phyloP scores from a whole-genome alignment of 2,329 filamentous ascomycete species.

The Aureobasidium sp. region DNA sequence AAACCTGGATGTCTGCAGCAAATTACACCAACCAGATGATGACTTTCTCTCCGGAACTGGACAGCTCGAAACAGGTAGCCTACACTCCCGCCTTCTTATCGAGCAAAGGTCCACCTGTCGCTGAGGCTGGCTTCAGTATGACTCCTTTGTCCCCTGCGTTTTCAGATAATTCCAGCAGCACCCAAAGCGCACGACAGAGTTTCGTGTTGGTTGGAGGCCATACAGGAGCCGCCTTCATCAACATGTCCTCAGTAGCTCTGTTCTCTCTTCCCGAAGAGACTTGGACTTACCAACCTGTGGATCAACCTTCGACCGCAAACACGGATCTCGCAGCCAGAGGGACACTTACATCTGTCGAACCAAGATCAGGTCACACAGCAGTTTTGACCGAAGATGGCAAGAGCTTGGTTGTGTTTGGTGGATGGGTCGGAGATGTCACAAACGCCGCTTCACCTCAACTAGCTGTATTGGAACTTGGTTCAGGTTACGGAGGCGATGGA shows the following conservation, averaged over 20 bases:
- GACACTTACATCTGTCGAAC: slow-evolving; percentile 49
- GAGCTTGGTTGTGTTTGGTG: slow-evolving; percentile 73
- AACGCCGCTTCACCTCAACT: slow-evolving; percentile 77
- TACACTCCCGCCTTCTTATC: slow-evolving; percentile 35
- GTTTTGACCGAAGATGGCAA: slow-evolving; percentile 72
- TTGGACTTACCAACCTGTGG: slow-evolving; percentile 75
- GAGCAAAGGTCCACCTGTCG: slow-evolving; percentile 58
- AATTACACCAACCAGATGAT: slow-evolving; percentile 78
- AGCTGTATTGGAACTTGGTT: slow-evolving; percentile 66
- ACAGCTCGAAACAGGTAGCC: slow-evolving; percentile 10
- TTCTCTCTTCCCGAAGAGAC: slow-evolving; percentile 80
- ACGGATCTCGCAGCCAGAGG: neutral
- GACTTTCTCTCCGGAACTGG: slow-evolving; percentile 48
- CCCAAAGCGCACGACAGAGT: slow-evolving; percentile 63
- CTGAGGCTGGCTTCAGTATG: slow-evolving; percentile 81
- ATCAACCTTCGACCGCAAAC: slow-evolving; percentile 35
- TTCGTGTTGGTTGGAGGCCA: slow-evolving; percentile 83
- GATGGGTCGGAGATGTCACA: slow-evolving; percentile 80
- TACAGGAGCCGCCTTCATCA: slow-evolving; percentile 75
- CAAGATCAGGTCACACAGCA: slow-evolving; percentile 82
- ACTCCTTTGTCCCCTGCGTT: slow-evolving; percentile 66
- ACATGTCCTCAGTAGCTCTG: slow-evolving; percentile 84
- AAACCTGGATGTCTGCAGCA: slow-evolving; percentile 60
- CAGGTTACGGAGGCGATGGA: slow-evolving; percentile 56
- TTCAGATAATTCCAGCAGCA: slow-evolving; percentile 52